phyloP scores from a whole-genome alignment of 352 stramenopile species.

The Pythium angustatum region DNA sequence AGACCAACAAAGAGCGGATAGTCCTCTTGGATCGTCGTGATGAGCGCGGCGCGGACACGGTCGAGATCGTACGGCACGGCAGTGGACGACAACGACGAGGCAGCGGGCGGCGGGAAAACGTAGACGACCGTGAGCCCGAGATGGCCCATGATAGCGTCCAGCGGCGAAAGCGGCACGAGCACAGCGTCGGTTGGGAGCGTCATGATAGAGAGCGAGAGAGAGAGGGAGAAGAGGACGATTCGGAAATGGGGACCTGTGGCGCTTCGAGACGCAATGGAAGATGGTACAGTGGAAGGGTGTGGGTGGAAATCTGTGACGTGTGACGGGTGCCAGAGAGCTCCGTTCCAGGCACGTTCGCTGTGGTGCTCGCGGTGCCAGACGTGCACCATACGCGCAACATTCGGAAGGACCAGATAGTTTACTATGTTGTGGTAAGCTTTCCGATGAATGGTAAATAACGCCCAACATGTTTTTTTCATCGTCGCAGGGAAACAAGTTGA shows the following conservation, averaged over 20 bases:
- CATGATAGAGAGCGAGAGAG: not conserved
- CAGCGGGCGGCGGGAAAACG: constrained; percentile 41
- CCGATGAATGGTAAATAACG: too few relatives aligned
- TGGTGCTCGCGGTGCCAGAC: not conserved
- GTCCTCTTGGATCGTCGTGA: constrained; percentile 41
- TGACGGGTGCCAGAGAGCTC: not conserved
- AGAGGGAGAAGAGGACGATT: not conserved
- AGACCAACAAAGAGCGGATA: constrained; percentile 49
- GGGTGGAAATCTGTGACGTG: constrained; percentile 1
- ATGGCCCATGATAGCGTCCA: constrained; percentile 50
- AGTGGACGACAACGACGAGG: too few relatives aligned
- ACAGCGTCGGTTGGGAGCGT: not conserved
- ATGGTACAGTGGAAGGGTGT: too few relatives aligned
- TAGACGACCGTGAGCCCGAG: constrained; percentile 56
- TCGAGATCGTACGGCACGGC: constrained; percentile 46
- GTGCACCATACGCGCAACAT: not conserved
- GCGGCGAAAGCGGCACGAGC: constrained; percentile 37
- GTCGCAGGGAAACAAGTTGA: too few relatives aligned
- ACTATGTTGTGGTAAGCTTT: not conserved
- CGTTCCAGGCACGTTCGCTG: not conserved
- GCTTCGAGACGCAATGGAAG: too few relatives aligned
- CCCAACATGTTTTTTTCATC: too few relatives aligned
- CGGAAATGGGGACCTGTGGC: not conserved
- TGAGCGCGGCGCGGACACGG: constrained; percentile 39
- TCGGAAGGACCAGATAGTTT: too few relatives aligned